Base-by-base conservation (phyloP, 305 asterid species). In the Fraxinus latifolia region DNA sequence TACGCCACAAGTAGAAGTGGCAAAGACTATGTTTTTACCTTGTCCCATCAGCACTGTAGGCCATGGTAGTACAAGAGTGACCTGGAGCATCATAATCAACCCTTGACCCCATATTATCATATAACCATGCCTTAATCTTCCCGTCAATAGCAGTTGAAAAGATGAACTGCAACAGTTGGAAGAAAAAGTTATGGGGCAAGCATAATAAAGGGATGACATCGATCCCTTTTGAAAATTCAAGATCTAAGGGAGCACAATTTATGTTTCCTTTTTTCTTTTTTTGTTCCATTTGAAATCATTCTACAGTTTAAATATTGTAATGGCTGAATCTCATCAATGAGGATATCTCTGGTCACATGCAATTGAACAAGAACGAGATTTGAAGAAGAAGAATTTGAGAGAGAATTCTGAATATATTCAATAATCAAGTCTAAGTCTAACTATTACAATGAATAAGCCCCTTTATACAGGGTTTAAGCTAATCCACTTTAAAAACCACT, bases 121-220 rank as follows among this genome's bases (percentile, higher is more conserved):
- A 89, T 23, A 86, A 60, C 92, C 92, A 89, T 44, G 88, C 88
- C 86, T 84, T 87, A 82, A 89, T 89, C 84, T 84, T 89, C 50
- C 92, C 92, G 80, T 89, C 91, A 62, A 77, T 77, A 17, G 89
- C 77, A 74, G 91, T 89, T 67, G 91, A 88, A 36, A 89, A 85
- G 55, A 89, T 82, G 84, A 85, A 89, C 91, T 89, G 80, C 70
- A 83, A 80, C 37, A 36, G 47, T 55, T 36, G 15, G 67, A 76
- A 3, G 65, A 12, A 79, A 4, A 74, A 81, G 78, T 8, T 21
- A 17, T 68, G 50, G 27, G 31, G 34, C 71, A 76, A 82, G 32
- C 25, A 50, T 37, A 1, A 11, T 17, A 39, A 33, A 0, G 23
- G 53, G 68, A 65, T 1, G 34, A 65, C 6, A 8, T 23, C 19